Percentiles rank a stretch among this genome's conserved stretches.
phyloP scores from a whole-genome alignment of 164 flowering plant genomes.

The Sextonia rubra region DNA sequence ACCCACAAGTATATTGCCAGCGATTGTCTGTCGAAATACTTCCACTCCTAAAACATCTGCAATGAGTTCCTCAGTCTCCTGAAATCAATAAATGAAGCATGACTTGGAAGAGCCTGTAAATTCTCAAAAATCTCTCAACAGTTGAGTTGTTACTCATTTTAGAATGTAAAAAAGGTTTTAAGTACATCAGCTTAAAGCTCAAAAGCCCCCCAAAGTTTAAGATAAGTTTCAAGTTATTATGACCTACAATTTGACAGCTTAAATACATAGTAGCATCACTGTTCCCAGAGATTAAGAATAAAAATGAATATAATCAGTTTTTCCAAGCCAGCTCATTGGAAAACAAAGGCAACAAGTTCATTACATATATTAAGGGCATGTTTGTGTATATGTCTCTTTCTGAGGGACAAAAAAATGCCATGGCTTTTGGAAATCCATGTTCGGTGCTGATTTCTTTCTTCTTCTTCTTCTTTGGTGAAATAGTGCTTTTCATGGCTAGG shows the following conservation, averaged over 20 bases:
- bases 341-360: too few species aligned
- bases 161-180: background rate
- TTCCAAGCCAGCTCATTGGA: too few species aligned
- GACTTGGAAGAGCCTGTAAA: background rate
- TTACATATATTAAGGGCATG: too few species aligned
- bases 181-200: background rate
- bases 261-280: too few species aligned
- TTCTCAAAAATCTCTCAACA: background rate
- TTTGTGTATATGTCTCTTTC: too few species aligned
- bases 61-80: conserved; percentile 93
- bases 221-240: background rate
- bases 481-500: too few species aligned
- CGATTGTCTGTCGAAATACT: conserved; percentile 90
- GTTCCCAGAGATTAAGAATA: too few species aligned
- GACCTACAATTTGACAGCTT: background rate
- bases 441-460: too few species aligned
- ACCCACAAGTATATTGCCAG: conserved; percentile 91
- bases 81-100: background rate
- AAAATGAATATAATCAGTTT: too few species aligned
- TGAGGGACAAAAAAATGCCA: too few species aligned
- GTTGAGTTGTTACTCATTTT: background rate
- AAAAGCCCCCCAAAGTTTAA: background rate
- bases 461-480: too few species aligned
- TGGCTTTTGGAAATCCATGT: too few species aligned
- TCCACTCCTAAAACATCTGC: conserved; percentile 95